A percentile compares a stretch with the other conserved stretches of the same genome.
phyloP scores from a whole-genome alignment of 805 yeast genomes.

The Candida ortonii region DNA sequence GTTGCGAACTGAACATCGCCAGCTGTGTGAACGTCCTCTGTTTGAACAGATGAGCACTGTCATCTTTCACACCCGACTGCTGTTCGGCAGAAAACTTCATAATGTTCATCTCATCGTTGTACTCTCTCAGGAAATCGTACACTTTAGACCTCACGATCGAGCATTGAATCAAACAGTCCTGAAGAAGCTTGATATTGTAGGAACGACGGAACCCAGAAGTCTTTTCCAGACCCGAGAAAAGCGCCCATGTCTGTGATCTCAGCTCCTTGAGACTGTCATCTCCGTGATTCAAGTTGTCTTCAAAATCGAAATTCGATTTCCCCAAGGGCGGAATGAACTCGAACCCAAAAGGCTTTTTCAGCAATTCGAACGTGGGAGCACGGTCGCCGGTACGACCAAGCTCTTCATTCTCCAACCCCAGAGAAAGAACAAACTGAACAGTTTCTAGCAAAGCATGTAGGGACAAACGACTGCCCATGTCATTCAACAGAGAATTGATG shows the following conservation, averaged over 20 bases:
- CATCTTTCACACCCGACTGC: conserved; percentile 13
- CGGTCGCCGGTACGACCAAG: conserved; percentile 5
- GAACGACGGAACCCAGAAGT: conserved; percentile 10
- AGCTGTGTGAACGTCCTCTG: conserved; percentile 25
- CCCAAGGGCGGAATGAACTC: conserved; percentile 30
- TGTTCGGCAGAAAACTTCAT: conserved; percentile 20
- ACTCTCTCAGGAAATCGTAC: conserved; percentile 17
- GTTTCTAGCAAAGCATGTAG: conserved; percentile 34
- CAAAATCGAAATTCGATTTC: conserved; percentile 27
- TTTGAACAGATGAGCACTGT: conserved; percentile 21
- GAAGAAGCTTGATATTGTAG: conserved; percentile 14
- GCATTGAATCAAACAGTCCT: conserved; percentile 33
- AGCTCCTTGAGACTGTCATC: conserved; percentile 8
- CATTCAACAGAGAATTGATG: conserved; percentile 22
- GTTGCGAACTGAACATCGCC: conserved; percentile 26
- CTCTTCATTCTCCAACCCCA: conserved; percentile 17
- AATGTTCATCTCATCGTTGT: conserved; percentile 20
- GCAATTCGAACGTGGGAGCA: conserved; percentile 13
- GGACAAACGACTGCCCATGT: conserved; percentile 35
- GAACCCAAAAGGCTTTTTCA: conserved; percentile 23
- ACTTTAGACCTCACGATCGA: conserved; percentile 34
- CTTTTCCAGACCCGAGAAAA: conserved; percentile 16
- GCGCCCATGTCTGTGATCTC: conserved; percentile 9
- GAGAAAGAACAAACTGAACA: conserved; percentile 24
- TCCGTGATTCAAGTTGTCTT: conserved; percentile 19